Conservation (phyloP, 345 rosid genomes). For the Noccaea bulbosa region DNA sequence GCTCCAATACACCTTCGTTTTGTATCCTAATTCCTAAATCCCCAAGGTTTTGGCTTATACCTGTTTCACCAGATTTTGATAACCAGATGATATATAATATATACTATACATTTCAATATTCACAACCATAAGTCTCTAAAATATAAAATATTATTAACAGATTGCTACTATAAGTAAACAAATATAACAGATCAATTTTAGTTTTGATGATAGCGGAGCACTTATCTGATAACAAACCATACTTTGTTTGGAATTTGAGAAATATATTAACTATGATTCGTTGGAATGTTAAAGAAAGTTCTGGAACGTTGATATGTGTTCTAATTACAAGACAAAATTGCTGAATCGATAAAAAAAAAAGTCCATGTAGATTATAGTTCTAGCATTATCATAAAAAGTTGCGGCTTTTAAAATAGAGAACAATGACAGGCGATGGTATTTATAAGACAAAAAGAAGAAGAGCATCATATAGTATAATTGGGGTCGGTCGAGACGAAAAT, state of each 20-base stretch:
- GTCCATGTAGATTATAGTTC: neutral
- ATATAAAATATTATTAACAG: too few species aligned
- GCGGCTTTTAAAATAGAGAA: slow-evolving; percentile 1
- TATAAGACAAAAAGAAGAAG: slow-evolving; percentile 31
- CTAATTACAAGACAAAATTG: neutral
- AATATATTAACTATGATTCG: slow-evolving; percentile 20
- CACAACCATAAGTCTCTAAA: too few species aligned
- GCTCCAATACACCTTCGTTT: neutral
- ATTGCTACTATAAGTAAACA: neutral
- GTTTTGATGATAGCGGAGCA: neutral
- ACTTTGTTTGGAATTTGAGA: neutral
- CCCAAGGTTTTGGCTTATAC: neutral
- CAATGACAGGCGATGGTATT: slow-evolving; percentile 9
- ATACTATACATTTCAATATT: too few species aligned
- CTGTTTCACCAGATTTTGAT: too few species aligned
- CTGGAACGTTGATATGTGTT: slow-evolving; percentile 8
- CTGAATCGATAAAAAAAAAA: slow-evolving; percentile 6
- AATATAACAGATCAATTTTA: neutral
- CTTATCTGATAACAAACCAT: neutral
- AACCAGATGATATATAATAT: too few species aligned
- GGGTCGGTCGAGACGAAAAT: slow-evolving; percentile 44
- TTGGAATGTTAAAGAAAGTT: neutral
- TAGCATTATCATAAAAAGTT: neutral
- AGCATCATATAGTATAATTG: slow-evolving; percentile 12
- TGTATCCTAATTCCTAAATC: neutral